Conservation (phyloP, 495 filamentous ascomycete species). For the Penicillium dipodomyicola region DNA sequence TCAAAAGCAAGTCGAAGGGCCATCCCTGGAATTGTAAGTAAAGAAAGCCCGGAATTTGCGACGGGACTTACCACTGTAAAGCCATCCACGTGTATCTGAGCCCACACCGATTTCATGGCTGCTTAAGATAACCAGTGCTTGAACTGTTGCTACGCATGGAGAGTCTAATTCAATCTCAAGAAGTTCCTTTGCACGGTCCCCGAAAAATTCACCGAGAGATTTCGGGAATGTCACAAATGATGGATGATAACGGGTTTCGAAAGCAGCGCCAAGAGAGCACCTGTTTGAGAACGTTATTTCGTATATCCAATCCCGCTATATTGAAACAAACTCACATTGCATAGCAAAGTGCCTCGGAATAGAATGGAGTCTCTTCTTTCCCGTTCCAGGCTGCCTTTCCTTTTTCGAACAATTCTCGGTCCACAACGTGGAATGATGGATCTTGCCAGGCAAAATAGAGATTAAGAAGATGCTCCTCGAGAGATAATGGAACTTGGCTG, state of each 20-base stretch:
- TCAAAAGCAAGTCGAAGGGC: conserved; percentile 37
- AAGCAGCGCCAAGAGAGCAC: conserved; percentile 33
- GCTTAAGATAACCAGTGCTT: conserved; percentile 36
- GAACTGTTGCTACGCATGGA: conserved; percentile 35
- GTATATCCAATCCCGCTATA: too few relatives aligned
- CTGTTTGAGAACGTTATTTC: conserved; percentile 10
- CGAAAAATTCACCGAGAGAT: conserved; percentile 33
- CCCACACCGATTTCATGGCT: conserved; percentile 28
- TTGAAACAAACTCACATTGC: conserved; percentile 29
- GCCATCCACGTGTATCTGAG: conserved; percentile 36
- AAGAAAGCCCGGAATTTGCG: not conserved
- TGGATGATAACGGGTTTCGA: conserved; percentile 28
- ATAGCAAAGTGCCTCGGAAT: conserved; percentile 34
- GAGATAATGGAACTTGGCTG: conserved; percentile 12
- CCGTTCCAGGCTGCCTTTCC: conserved; percentile 13
- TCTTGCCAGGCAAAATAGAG: conserved; percentile 43
- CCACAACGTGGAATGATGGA: conserved; percentile 32
- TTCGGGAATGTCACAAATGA: conserved; percentile 29
- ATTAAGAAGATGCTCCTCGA: conserved; percentile 35
- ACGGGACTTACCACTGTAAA: conserved; percentile 34
- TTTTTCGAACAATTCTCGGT: conserved; percentile 25
- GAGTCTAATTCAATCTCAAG: conserved; percentile 37
- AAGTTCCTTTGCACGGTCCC: conserved; percentile 28
- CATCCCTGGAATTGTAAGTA: conserved; percentile 28
- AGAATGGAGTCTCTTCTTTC: conserved; percentile 28